Base-by-base conservation (phyloP, 805 yeast genomes). In the Saturnispora zaruensis region DNA sequence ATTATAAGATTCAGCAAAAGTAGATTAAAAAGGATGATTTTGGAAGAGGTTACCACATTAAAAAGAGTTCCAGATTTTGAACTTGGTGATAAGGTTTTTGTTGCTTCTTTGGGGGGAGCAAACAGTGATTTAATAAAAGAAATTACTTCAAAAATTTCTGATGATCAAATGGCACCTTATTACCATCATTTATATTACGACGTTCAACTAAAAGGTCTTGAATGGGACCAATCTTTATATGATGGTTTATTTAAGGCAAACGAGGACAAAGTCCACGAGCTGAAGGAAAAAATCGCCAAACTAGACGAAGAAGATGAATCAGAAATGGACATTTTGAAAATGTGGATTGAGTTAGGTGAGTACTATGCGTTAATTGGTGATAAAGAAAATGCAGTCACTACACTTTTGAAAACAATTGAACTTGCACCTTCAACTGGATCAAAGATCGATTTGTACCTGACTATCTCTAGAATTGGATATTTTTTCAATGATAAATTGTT, bases 361-460 rank as follows among this genome's bases (percentile, higher is more conserved):
- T 87, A 82, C 67, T 91, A 87, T 66, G 81, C 96, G 11, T 72
- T 74, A 53, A 86, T 89, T 59, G 91, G 96, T 54, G 96, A 91
- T 66, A 77, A 80, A 55, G 68, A 72, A 32, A 82, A 84, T 57
- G 91, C 96, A 6, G 68, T 77, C 40, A 67, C 72, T 32, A 79
- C 87, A 1, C 74, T 86, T 58, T 75, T 79, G 52, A 84, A 82
- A 60, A 89, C 96, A 2, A 73, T 81, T 52, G 89, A 83, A 45
- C 70, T 83, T 57, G 81, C 96, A 0, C 91, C 91, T 37, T 82
- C 91, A 26, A 79, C 95, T 0, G 98, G 98, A 5, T 74, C 87
- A 32, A 91, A 91, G 66, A 91, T 93, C 62, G 99, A 93, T 64
- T 77, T 89, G 46, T 71, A 80, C 52, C 75, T 93, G 60, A 81